Evolutionary conservation across 352 stramenopile genomes (phyloP).

Genomic region (Globisporangium spinosum): DNA sequence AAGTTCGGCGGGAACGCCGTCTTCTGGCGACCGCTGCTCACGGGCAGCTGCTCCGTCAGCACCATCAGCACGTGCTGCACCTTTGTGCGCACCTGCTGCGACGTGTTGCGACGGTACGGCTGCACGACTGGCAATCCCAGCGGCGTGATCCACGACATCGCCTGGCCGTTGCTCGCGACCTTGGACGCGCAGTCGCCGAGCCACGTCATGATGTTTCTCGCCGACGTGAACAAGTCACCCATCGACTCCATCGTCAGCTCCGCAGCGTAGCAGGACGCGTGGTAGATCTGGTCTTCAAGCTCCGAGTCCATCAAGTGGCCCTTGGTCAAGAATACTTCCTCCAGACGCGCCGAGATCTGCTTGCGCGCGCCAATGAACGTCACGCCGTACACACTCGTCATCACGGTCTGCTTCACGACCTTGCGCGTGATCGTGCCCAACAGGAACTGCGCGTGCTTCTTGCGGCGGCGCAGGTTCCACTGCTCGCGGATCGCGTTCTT

Average conservation of each 20-base stretch:
- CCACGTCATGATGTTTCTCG: slow-evolving; percentile 91
- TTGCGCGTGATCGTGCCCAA: slow-evolving; percentile 87
- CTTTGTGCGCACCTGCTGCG: slow-evolving; percentile 78
- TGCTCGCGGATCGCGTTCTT: background rate
- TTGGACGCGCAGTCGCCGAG: slow-evolving; percentile 68
- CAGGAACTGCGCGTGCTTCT: slow-evolving; percentile 65
- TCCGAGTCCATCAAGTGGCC: slow-evolving; percentile 62
- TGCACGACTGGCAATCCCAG: background rate
- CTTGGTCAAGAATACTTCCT: slow-evolving; percentile 88
- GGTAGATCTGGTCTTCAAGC: slow-evolving; percentile 87
- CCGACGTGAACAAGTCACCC: slow-evolving; percentile 93
- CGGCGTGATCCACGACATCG: slow-evolving; percentile 69
- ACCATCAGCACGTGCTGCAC: slow-evolving; percentile 90
- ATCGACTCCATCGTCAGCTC: slow-evolving; percentile 96
- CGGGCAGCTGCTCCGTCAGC: slow-evolving; percentile 49
- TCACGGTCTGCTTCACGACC: slow-evolving; percentile 99
- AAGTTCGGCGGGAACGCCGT: slow-evolving; percentile 99
- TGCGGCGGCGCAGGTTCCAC: slow-evolving; percentile 15
- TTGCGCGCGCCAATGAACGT: slow-evolving; percentile 98
- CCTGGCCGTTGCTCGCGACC: slow-evolving; percentile 83
- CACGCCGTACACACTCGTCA: slow-evolving; percentile 99
- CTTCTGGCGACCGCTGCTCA: slow-evolving; percentile 88
- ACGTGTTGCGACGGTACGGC: slow-evolving; percentile 91
- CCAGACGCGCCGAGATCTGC: slow-evolving; percentile 96
- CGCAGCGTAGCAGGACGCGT: slow-evolving; percentile 88